Evolutionary conservation across 2,329 filamentous ascomycete species (phyloP), one percentile per base, ranked within the genome.

Genomic region (Ophiostoma piceae): DNA sequence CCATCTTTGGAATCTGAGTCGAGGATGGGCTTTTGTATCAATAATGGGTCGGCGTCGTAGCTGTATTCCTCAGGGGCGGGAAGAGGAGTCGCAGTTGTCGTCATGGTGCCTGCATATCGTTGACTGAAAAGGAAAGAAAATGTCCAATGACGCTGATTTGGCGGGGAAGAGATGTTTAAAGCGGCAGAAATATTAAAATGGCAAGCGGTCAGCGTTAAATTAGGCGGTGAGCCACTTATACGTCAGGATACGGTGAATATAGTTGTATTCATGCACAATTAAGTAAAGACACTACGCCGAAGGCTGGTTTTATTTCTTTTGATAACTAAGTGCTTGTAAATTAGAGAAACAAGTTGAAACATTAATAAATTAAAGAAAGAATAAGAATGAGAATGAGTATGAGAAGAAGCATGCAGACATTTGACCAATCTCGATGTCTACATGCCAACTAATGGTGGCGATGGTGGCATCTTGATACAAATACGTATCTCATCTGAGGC

Each of bases 41-140:
- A 41, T 16, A 71, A 1, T 1, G 71, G 70, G 0, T 54, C 32
- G 8, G 72, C 71, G 66, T 75, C 71, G 14, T 65, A 12, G 2
- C 64, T 60, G 51, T 69, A 72, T 66, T 74, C 71, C 12, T 71
- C 67, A 4, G 71, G 68, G 1, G 26, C 47, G 22, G 68, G 64
- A 14, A 66, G 32, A 54, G 66, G 65, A 11, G 35, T 47, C 9
- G 32, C 54, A 54, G 68, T 3, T 35, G 66, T 47, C 29, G 35
- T n/a, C 29, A 69, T 67, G 68, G 26, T 35, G 54, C 7, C 39
- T 14, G 62, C n/a, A 39, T 65, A 2, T 65, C 12, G 19, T 14
- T 37, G 12, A 62, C 26, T 39, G 60, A 62, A 62, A 26, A 12
- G 11, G 8, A 29, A 62, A 32, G 16, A 65, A 39, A 65, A 22